Conservation (phyloP, 306 rosid genomes). For the Vigna mungo region DNA sequence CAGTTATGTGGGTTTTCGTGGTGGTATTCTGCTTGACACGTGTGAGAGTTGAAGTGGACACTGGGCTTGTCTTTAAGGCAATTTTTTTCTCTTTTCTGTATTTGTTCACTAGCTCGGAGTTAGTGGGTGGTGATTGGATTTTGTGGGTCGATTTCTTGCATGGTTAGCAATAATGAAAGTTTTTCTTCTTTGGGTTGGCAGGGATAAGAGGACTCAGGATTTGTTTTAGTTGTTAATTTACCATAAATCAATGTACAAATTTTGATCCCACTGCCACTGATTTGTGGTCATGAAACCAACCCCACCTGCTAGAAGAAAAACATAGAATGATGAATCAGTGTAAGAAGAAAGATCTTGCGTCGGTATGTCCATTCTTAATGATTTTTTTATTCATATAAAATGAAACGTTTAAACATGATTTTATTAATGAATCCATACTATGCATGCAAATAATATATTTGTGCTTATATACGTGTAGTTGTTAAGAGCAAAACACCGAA, state of each 20-base stretch:
- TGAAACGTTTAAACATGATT: neutral
- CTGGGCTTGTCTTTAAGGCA: conserved; percentile 3
- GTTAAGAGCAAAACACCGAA: neutral
- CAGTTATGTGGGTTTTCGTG: conserved; percentile 2
- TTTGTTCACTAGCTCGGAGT: conserved; percentile 39
- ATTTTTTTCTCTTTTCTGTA: neutral
- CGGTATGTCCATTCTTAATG: neutral
- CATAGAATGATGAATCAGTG: conserved; percentile 25
- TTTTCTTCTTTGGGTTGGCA: conserved; percentile 24
- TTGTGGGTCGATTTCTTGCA: conserved; percentile 33
- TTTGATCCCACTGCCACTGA: conserved; percentile 15
- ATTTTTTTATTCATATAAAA: conserved; percentile 1
- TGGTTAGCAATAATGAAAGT: conserved; percentile 25
- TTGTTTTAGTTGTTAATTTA: neutral
- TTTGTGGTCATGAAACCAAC: conserved; percentile 38
- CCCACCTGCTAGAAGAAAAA: conserved; percentile 44
- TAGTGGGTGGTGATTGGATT: conserved; percentile 45
- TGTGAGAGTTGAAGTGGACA: conserved; percentile 39
- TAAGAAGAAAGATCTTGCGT: conserved; percentile 33
- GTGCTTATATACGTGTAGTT: neutral
- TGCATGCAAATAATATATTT: neutral
- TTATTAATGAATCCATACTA: conserved; percentile 6
- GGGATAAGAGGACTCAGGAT: neutral
- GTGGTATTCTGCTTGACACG: conserved; percentile 26
- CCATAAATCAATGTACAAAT: neutral